Conservation (phyloP, 1,284 basidiomycete species). For the Agroathelia rolfsii region DNA sequence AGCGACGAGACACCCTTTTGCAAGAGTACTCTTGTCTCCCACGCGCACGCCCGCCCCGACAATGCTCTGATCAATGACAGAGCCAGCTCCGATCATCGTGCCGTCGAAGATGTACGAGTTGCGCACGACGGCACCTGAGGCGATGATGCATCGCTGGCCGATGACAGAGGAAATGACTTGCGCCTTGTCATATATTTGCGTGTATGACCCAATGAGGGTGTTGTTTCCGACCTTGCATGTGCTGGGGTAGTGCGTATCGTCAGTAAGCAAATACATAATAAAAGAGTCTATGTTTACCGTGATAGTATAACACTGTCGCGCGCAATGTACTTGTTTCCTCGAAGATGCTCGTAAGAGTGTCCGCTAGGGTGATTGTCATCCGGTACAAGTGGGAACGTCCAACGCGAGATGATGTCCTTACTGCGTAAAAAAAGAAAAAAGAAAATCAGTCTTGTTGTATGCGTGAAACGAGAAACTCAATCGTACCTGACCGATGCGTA, state of each 20-base stretch:
- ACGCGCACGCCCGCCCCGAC: conserved; percentile 70
- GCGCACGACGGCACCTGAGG: conserved; percentile 49
- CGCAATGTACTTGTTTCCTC: conserved; percentile 82
- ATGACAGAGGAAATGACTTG: conserved; percentile 66
- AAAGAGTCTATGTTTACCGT: conserved; percentile 36
- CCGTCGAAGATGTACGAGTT: conserved; percentile 81
- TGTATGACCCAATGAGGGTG: conserved; percentile 70
- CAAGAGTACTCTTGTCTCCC: conserved; percentile 53
- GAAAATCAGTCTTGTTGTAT: too few relatives aligned
- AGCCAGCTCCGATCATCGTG: conserved; percentile 69
- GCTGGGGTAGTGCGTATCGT: conserved; percentile 22
- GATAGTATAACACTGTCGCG: conserved; percentile 67
- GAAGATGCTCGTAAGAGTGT: conserved; percentile 71
- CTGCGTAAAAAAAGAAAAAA: conserved; percentile 28
- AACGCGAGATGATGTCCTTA: conserved; percentile 85
- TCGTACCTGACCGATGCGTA: conserved; percentile 78
- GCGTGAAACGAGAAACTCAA: conserved; percentile 4
- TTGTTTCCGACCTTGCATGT: conserved; percentile 80
- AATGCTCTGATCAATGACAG: conserved; percentile 68
- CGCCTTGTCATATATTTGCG: conserved; percentile 54
- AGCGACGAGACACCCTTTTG: conserved; percentile 68
- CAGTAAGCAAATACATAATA: not conserved
- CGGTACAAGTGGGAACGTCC: conserved; percentile 92
- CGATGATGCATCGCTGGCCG: conserved; percentile 65
- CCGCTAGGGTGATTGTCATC: conserved; percentile 85